Base-by-base conservation (phyloP, 2,329 filamentous ascomycete species). In the Polytolypa hystricis region DNA sequence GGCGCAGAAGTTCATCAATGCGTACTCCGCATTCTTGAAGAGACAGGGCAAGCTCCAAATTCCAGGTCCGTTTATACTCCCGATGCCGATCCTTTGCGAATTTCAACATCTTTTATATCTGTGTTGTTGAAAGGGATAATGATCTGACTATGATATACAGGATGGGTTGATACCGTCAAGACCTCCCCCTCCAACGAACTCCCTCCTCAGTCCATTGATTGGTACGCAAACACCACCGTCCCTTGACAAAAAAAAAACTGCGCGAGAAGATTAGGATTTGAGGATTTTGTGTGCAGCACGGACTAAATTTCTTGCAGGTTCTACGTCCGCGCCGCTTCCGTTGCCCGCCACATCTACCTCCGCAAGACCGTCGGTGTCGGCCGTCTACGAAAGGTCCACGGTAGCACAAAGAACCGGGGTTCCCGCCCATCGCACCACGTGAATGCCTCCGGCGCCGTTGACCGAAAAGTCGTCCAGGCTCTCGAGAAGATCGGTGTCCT, bases 151-250 rank as follows among this genome's bases (percentile, higher is more conserved):
- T n/a, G 21, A 15, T 16, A 39, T 36, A 38, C 38, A 93, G 86
- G 85, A 74, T 96, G 89, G 89, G 89, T 95, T 67, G 91, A 98
- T 67, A 95, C 89, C 61, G 91, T 96, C 73, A 98, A 98, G 83
- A 95, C 89, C 56, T 89, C 85, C 60, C 77, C 81, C 64, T 82
- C 83, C 66, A 94, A 94, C 72, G 91, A 98, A 76, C 83, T 98
- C 56, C 89, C 89, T 61, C 91, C 89, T 61, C 87, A 96, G 79
- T 82, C 87, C 68, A 84, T 87, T 64, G 91, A 98, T 78, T 98
- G 91, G 91, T 93, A 79, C 74, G 84, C 32, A 30, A n/a, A n/a
- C n/a, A n/a, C n/a, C n/a, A n/a, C n/a, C n/a, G n/a, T n/a, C n/a
- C n/a, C n/a, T n/a, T n/a, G n/a, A n/a, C n/a, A n/a, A n/a, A n/a